A percentile compares a stretch with the other conserved stretches of the same genome.
phyloP scores from a whole-genome alignment of 148 eudicot species.

The Selenicereus undatus region DNA sequence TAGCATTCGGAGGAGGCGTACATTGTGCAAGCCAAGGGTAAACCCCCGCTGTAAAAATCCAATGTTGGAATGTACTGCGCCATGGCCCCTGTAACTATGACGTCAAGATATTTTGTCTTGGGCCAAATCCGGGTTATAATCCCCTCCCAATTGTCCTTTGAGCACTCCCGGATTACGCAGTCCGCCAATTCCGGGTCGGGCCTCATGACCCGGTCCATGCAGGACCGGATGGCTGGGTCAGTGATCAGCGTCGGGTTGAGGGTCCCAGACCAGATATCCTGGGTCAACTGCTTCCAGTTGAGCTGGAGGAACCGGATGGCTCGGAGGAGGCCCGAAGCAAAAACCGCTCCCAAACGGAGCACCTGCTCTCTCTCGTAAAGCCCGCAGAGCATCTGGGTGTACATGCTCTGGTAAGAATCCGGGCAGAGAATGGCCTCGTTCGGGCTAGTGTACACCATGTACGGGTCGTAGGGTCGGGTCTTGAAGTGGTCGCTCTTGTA shows the following conservation, averaged over 20 bases:
- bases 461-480: constrained; percentile 81
- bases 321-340: constrained; percentile 81
- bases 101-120: constrained; percentile 72
- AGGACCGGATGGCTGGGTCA: constrained; percentile 25
- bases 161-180: constrained; percentile 38
- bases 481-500: constrained; percentile 86
- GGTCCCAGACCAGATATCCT: constrained; percentile 55
- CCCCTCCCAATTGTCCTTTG: constrained; percentile 62
- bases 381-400: constrained; percentile 84
- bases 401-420: constrained; percentile 87
- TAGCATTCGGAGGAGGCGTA: constrained; percentile 82
- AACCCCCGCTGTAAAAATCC: constrained; percentile 69
- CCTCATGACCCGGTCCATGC: constrained; percentile 37
- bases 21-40: constrained; percentile 75
- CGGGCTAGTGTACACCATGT: constrained; percentile 68
- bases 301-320: constrained; percentile 94
- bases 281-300: constrained; percentile 49
- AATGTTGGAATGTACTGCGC: constrained; percentile 80
- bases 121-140: constrained; percentile 79
- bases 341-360: constrained; percentile 77
- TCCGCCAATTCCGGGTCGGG: constrained; percentile 59
- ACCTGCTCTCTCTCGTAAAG: constrained; percentile 57
- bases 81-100: constrained; percentile 89
- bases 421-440: constrained; percentile 77
- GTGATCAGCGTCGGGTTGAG: constrained; percentile 45